Conservation (phyloP, 169 alveolate species). For the Eimeria acervulina region DNA sequence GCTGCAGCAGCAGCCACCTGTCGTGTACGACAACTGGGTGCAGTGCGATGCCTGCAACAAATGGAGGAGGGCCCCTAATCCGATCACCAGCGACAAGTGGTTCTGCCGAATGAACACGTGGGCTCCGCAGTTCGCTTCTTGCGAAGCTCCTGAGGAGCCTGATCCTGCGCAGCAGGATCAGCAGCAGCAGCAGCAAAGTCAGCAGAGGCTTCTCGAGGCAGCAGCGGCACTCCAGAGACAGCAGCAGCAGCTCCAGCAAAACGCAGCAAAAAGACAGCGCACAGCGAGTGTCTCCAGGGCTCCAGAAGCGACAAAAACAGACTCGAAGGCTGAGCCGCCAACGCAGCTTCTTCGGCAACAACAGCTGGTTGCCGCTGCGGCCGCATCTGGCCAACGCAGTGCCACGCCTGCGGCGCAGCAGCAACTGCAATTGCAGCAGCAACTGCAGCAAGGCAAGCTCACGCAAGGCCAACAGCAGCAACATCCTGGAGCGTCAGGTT, state of each 20-base stretch:
- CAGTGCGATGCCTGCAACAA: slow-evolving; percentile 83
- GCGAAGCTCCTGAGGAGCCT: slow-evolving; percentile 82
- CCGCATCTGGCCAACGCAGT: slow-evolving; percentile 73
- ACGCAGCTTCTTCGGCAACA: slow-evolving; percentile 71
- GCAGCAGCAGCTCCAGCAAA: slow-evolving; percentile 64
- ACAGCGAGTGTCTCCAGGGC: slow-evolving; percentile 41
- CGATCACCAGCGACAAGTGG: slow-evolving; percentile 81
- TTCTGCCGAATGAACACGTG: slow-evolving; percentile 81
- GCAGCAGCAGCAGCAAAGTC: slow-evolving; percentile 59
- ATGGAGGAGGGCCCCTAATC: slow-evolving; percentile 78
- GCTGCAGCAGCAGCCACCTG: slow-evolving; percentile 59
- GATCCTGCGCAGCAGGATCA: slow-evolving; percentile 81
- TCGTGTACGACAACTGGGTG: slow-evolving; percentile 80
- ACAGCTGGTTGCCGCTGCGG: slow-evolving; percentile 74
- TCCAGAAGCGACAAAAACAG: slow-evolving; percentile 30
- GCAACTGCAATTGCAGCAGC: slow-evolving; percentile 63
- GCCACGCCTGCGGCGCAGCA: slow-evolving; percentile 48
- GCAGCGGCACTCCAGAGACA: slow-evolving; percentile 67
- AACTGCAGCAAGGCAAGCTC: slow-evolving; percentile 32
- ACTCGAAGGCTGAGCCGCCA: slow-evolving; percentile 62
- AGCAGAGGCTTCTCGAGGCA: slow-evolving; percentile 53
- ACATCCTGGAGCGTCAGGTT: slow-evolving; percentile 38
- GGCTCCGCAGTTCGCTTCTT: slow-evolving; percentile 82
- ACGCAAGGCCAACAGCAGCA: slow-evolving; percentile 68
- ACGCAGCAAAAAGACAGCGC: slow-evolving; percentile 80